Base-by-base conservation (phyloP, 805 yeast genomes). In the Candida odintsovae region DNA sequence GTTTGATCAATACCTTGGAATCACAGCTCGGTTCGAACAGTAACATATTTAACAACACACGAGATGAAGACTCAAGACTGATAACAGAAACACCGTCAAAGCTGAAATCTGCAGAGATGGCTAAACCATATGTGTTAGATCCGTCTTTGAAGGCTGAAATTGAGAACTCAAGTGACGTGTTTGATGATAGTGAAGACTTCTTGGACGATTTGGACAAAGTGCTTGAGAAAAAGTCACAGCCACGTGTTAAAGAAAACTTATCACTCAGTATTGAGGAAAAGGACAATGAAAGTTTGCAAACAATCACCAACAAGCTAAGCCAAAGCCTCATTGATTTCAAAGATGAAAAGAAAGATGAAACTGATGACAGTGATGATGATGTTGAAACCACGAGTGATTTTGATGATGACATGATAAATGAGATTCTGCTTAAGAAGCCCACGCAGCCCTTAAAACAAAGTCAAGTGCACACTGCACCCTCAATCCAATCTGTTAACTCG, bases 111-210 rank as follows among this genome's bases (percentile, higher is more conserved):
- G 2, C 28, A 2, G 23, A 25, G 11, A 19, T 25, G 16, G 18
- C 13, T 6, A 38, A 37, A 1, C 33, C 33, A 5, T 41, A 43
- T 3, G 44, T 31, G 23, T 20, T 40, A 12, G 9, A 21, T 3
- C 10, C 12, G 19, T 40, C 25, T 13, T 11, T 11, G 26, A 9
- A 4, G 13, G 18, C 18, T 7, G 40, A 41, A n/a, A 18, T 44
- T 38, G 60, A 52, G 12, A 52, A 47, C 23, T 50, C 57, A 0
- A 56, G 57, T 46, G 62, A 56, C 36, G 28, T 51, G 11, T 50
- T 56, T 18, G 49, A 52, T 41, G 63, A 59, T 29, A 59, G 63
- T 46, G 61, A 57, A 12, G 61, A 51, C n/a, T 54, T 59, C 31
- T 23, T 57, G 45, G 49, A 50, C 36, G 54, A 52, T 11, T 28